Conservation (phyloP, 495 filamentous ascomycete genomes). For the Talaromyces wortmannii region DNA sequence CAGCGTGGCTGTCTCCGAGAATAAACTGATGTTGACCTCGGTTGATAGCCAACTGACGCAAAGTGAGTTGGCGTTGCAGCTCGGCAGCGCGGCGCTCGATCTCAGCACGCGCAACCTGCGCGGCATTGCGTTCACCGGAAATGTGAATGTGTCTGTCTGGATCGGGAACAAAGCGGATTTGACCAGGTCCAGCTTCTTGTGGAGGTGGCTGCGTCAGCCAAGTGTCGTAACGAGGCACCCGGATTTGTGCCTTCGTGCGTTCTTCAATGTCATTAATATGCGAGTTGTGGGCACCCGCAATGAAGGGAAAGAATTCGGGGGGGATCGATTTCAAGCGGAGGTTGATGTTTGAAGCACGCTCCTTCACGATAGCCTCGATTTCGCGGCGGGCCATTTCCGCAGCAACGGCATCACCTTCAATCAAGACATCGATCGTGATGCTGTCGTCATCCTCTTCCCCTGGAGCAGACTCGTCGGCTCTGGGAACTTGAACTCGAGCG, state of each 20-base stretch:
- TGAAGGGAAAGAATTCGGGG: slow-evolving; percentile 91
- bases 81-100: slow-evolving; percentile 72
- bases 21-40: slow-evolving; percentile 86
- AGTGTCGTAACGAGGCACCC: slow-evolving; percentile 72
- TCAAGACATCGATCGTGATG: slow-evolving; percentile 70
- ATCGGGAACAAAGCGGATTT: slow-evolving; percentile 62
- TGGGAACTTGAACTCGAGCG: slow-evolving; percentile 82
- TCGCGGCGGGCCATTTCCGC: slow-evolving; percentile 73
- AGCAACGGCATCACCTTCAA: slow-evolving; percentile 86
- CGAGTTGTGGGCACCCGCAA: slow-evolving; percentile 73
- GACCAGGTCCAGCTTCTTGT: slow-evolving; percentile 52
- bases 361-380: slow-evolving; percentile 77
- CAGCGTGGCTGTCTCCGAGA: slow-evolving; percentile 69
- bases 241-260: slow-evolving; percentile 62
- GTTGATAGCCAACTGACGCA: slow-evolving; percentile 68
- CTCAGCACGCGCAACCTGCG: slow-evolving; percentile 68
- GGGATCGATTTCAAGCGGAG: slow-evolving; percentile 73
- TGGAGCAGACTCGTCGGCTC: slow-evolving; percentile 51
- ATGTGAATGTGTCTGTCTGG: slow-evolving; percentile 69
- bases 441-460: slow-evolving; percentile 62
- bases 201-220: slow-evolving; percentile 67
- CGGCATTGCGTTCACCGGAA: slow-evolving; percentile 77
- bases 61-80: slow-evolving; percentile 59
- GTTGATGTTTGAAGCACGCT: slow-evolving; percentile 75
- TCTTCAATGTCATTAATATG: slow-evolving; percentile 62